phyloP scores from a whole-genome alignment of 169 alveolate genomes.

The Theileria parva region DNA sequence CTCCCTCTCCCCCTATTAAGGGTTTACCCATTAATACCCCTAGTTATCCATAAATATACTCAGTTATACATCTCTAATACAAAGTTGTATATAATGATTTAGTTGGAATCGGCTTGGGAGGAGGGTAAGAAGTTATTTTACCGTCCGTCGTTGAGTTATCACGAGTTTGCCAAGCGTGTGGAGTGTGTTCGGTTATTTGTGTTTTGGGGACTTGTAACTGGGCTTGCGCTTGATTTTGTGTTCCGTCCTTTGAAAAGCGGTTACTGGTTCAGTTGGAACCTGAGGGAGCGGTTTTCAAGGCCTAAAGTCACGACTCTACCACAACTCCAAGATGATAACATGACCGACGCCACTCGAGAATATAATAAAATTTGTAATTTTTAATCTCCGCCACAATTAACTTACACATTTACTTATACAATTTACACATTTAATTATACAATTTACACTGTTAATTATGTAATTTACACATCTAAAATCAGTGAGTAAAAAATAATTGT shows the following conservation, averaged over 20 bases:
- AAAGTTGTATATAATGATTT: neutral
- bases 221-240: conserved; percentile 61
- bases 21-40: neutral
- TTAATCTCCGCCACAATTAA: conserved; percentile 3
- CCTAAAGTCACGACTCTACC: conserved; percentile 17
- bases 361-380: conserved; percentile 50
- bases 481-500: no score
- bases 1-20: neutral
- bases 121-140: conserved; percentile 70
- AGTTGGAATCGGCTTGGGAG: conserved; percentile 64
- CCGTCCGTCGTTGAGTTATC: conserved; percentile 55
- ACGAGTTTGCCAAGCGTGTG: conserved; percentile 71
- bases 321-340: conserved; percentile 35
- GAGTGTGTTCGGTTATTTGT: conserved; percentile 70
- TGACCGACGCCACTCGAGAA: conserved; percentile 65
- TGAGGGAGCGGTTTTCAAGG: conserved; percentile 44
- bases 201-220: conserved; percentile 70
- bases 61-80: neutral
- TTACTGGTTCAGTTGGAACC: conserved; percentile 64
- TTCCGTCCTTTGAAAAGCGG: conserved; percentile 65
- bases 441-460: no score
- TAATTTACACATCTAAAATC: no score
- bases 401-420: no score
- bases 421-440: no score
- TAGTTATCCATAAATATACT: neutral